A percentile compares a stretch with the other conserved stretches of the same genome.
Conservation (phyloP, 106 monocot species). For the Posidonia australis region DNA sequence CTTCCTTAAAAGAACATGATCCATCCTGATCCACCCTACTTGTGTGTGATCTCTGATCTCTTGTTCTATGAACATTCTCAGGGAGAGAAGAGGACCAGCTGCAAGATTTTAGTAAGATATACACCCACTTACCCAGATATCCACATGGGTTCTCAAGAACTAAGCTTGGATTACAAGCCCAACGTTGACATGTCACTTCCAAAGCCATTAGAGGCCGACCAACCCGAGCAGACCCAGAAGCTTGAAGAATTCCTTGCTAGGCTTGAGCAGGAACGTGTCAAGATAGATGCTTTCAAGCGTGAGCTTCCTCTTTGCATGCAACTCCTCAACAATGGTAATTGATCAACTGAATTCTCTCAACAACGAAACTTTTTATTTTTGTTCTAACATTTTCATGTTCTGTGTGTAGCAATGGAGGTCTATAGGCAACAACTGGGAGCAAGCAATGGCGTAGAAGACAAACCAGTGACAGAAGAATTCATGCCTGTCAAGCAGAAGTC, state of each 20-base stretch:
- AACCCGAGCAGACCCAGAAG: constrained; percentile 10
- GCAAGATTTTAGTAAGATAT: background rate
- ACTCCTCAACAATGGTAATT: constrained; percentile 15
- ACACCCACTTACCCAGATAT: background rate
- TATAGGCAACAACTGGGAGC: constrained; percentile 50
- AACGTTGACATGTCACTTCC: constrained; percentile 15
- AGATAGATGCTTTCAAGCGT: constrained; percentile 19
- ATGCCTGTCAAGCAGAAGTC: constrained; percentile 47
- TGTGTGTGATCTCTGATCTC: background rate
- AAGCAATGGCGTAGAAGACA: constrained; percentile 20
- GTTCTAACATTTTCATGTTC: too few species aligned
- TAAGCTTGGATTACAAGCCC: constrained; percentile 69
- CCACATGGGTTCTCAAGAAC: constrained; percentile 21
- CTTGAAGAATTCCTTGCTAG: constrained; percentile 12
- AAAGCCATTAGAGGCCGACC: background rate
- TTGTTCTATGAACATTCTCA: constrained; percentile 8
- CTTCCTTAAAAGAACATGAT: constrained; percentile 11
- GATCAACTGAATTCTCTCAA: background rate
- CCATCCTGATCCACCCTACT: constrained; percentile 16
- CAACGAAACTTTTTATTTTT: background rate
- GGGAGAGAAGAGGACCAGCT: background rate
- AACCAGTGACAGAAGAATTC: constrained; percentile 73
- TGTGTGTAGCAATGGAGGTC: constrained; percentile 46
- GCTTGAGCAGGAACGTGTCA: constrained; percentile 16
- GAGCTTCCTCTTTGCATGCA: constrained; percentile 27